phyloP scores from a whole-genome alignment of 73 alveolate species.

The Urostyla sp. region DNA sequence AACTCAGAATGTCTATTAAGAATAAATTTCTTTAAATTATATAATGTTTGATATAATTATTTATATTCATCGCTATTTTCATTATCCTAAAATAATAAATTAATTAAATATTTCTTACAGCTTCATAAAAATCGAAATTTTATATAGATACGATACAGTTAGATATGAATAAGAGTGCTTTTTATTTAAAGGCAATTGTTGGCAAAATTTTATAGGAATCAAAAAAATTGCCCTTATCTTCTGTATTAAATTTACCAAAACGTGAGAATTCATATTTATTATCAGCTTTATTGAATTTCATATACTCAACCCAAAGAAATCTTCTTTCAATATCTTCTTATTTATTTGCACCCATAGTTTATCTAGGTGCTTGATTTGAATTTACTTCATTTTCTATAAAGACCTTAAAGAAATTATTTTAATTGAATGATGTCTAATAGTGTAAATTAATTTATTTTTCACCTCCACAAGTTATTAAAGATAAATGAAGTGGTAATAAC shows the following conservation, averaged over 20 bases:
- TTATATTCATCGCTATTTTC: constrained; percentile 23
- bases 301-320: constrained; percentile 40
- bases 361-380: not conserved
- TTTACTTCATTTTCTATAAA: not conserved
- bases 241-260: constrained; percentile 33
- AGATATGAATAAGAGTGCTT: constrained; percentile 5
- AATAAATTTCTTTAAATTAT: not conserved
- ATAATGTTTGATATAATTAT: not conserved
- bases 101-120: constrained; percentile 6
- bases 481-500: not conserved
- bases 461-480: not conserved
- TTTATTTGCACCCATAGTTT: not conserved
- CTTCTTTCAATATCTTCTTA: constrained; percentile 9
- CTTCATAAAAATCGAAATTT: constrained; percentile 18
- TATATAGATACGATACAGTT: not conserved
- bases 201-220: constrained; percentile 20
- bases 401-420: not conserved
- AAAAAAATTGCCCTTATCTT: constrained; percentile 28
- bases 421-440: not conserved
- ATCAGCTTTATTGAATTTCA: constrained; percentile 18
- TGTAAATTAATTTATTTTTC: not conserved
- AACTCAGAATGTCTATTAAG: constrained; percentile 3
- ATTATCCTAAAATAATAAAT: constrained; percentile 23
- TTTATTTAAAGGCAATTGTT: not conserved
- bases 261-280: constrained; percentile 46